Conservation (phyloP, 1,139 yeast genomes). For the Candida sp. region DNA sequence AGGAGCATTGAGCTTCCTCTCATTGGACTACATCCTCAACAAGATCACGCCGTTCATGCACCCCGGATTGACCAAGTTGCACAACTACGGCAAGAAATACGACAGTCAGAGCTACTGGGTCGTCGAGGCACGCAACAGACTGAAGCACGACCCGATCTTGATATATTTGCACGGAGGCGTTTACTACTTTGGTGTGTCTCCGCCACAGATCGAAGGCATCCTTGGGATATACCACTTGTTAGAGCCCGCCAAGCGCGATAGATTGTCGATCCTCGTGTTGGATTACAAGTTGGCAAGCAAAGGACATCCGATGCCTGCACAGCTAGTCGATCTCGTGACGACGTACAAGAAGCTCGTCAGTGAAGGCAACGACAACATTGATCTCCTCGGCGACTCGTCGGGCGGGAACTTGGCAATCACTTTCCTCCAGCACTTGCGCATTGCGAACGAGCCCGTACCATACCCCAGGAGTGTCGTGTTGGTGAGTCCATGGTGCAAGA, state of each 20-base stretch:
- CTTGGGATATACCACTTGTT: constrained; percentile 33
- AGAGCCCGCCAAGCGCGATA: constrained; percentile 27
- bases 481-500: constrained; percentile 46
- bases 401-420: constrained; percentile 42
- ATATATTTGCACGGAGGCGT: constrained; percentile 51
- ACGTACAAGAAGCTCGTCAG: constrained; percentile 30
- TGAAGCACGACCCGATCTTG: constrained; percentile 36
- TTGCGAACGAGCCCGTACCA: constrained; percentile 15
- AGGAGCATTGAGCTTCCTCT: neutral
- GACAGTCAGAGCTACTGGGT: constrained; percentile 42
- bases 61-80: constrained; percentile 17
- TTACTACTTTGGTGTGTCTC: constrained; percentile 36
- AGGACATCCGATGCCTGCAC: constrained; percentile 39
- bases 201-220: constrained; percentile 35
- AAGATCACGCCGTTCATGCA: constrained; percentile 8
- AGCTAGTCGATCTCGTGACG: constrained; percentile 34
- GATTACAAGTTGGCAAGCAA: constrained; percentile 42
- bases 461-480: constrained; percentile 37
- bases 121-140: constrained; percentile 29
- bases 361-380: constrained; percentile 32
- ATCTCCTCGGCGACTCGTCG: constrained; percentile 46
- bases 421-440: constrained; percentile 31
- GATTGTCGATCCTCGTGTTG: constrained; percentile 34
- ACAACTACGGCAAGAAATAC: constrained; percentile 37
- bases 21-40: constrained; percentile 8